phyloP scores from a whole-genome alignment of 805 yeast species.

The Debaryomyces hansenii region DNA sequence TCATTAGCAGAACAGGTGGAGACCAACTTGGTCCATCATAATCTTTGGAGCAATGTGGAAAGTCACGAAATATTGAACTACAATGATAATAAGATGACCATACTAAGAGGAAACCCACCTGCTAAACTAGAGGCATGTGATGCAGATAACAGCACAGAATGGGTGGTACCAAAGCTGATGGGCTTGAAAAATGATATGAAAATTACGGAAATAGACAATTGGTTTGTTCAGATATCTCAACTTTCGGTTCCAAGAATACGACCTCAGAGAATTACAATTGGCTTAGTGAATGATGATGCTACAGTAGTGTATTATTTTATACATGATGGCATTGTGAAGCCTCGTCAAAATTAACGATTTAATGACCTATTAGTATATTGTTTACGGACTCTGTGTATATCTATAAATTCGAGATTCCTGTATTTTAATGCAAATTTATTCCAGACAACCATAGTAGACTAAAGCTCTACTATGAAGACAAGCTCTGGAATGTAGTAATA shows the following conservation, averaged over 20 bases:
- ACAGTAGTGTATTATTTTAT: slow-evolving; percentile 70
- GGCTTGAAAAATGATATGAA: slow-evolving; percentile 26
- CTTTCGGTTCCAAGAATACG: slow-evolving; percentile 14
- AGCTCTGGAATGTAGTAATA: no score
- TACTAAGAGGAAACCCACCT: slow-evolving; percentile 35
- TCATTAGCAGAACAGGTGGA: slow-evolving; percentile 29
- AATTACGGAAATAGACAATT: slow-evolving; percentile 35
- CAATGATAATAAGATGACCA: slow-evolving; percentile 2
- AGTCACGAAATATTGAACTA: slow-evolving; percentile 8
- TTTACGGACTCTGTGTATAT: no score
- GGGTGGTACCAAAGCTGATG: slow-evolving; percentile 42
- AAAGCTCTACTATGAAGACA: no score
- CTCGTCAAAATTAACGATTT: slow-evolving; percentile 48
- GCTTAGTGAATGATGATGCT: slow-evolving; percentile 62
- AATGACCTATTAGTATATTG: background rate
- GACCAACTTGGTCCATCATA: slow-evolving; percentile 44
- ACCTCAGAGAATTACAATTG: slow-evolving; percentile 51
- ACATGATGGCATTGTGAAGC: slow-evolving; percentile 65
- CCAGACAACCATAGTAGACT: no score
- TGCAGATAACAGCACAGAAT: slow-evolving; percentile 22
- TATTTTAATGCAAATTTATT: no score
- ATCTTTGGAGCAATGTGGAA: slow-evolving; percentile 43
- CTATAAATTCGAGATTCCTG: no score
- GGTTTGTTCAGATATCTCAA: slow-evolving; percentile 34
- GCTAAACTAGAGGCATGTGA: slow-evolving; percentile 22